These are phyloP conservation scores for Saturnispora ahearnii DNA, from an alignment of 805 yeast genomes.

Conservation along the genomic window DNA sequence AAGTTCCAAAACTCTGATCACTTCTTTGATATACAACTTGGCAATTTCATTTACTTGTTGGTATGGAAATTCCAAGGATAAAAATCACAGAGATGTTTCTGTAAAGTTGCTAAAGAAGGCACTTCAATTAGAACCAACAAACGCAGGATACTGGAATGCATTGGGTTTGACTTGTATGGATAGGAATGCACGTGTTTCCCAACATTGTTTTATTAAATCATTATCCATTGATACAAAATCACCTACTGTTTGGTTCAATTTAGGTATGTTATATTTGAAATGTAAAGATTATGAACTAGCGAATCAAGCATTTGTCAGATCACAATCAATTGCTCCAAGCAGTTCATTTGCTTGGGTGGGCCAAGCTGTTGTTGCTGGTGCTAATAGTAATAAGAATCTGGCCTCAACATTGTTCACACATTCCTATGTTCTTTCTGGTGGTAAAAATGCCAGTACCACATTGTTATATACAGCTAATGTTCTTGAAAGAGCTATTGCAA, in stretches of 20 bases:
- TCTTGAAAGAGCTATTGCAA: slow-evolving; percentile 36
- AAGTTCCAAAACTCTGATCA: slow-evolving; percentile 39
- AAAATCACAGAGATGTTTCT: slow-evolving; percentile 36
- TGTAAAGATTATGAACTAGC: slow-evolving; percentile 67
- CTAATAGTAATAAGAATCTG: slow-evolving; percentile 37
- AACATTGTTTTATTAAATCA: slow-evolving; percentile 88
- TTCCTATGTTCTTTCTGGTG: slow-evolving; percentile 69
- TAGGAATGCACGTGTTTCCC: slow-evolving; percentile 63
- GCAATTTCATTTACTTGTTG: slow-evolving; percentile 57
- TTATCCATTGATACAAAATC: slow-evolving; percentile 59
- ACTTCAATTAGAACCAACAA: slow-evolving; percentile 60
- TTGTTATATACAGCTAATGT: slow-evolving; percentile 60
- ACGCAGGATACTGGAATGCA: slow-evolving; percentile 70
- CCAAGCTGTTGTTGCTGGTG: slow-evolving; percentile 56
- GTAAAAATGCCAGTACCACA: slow-evolving; percentile 60
- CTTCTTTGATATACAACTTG: slow-evolving; percentile 55
- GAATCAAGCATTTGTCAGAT: slow-evolving; percentile 56
- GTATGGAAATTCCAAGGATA: slow-evolving; percentile 22
- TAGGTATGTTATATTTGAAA: slow-evolving; percentile 68
- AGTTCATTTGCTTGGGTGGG: slow-evolving; percentile 77
- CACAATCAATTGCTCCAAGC: slow-evolving; percentile 78
- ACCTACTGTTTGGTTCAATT: slow-evolving; percentile 65
- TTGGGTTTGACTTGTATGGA: slow-evolving; percentile 69
- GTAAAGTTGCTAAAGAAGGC: slow-evolving; percentile 55
- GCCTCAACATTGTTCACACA: slow-evolving; percentile 63